phyloP scores from a whole-genome alignment of 441 rosid genomes.

The Caryocar brasiliense region DNA sequence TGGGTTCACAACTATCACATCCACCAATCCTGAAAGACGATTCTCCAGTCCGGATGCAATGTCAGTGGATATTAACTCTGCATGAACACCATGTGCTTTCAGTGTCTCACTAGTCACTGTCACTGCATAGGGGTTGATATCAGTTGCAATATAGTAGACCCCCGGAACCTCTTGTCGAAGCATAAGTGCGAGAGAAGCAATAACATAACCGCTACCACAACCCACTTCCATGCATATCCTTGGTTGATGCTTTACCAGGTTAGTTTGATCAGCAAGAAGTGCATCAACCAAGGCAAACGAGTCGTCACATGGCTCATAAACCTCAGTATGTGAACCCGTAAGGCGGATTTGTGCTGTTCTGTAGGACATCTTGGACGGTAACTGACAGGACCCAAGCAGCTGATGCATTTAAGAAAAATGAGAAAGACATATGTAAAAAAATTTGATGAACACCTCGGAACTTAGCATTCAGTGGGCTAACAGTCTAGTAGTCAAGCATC shows the following conservation, averaged over 20 bases:
- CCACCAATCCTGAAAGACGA: constrained; percentile 60
- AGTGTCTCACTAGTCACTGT: constrained; percentile 56
- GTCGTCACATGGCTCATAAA: constrained; percentile 91
- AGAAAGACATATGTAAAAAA: not conserved
- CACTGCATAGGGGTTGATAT: constrained; percentile 55
- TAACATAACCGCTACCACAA: constrained; percentile 89
- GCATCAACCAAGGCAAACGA: constrained; percentile 89
- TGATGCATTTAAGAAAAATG: not conserved
- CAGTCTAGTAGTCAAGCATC: too few relatives aligned
- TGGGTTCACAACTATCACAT: constrained; percentile 86
- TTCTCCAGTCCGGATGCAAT: constrained; percentile 56
- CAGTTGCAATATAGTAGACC: constrained; percentile 56
- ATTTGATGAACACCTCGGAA: too few relatives aligned
- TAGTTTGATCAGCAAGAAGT: constrained; percentile 53
- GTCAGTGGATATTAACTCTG: constrained; percentile 53
- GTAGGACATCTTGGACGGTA: constrained; percentile 24
- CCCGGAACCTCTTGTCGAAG: constrained; percentile 36
- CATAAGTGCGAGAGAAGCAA: constrained; percentile 80
- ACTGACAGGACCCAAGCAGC: constrained; percentile 8
- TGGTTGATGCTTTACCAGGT: constrained; percentile 53
- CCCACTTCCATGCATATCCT: constrained; percentile 74
- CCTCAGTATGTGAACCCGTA: constrained; percentile 76
- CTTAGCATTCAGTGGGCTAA: too few relatives aligned
- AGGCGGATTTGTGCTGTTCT: constrained; percentile 66
- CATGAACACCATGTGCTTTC: constrained; percentile 57